A percentile compares a stretch with the other conserved stretches of the same genome.
Evolutionary conservation across 2,329 filamentous ascomycete genomes (phyloP).

Genomic region (Spiromastix sp.): DNA sequence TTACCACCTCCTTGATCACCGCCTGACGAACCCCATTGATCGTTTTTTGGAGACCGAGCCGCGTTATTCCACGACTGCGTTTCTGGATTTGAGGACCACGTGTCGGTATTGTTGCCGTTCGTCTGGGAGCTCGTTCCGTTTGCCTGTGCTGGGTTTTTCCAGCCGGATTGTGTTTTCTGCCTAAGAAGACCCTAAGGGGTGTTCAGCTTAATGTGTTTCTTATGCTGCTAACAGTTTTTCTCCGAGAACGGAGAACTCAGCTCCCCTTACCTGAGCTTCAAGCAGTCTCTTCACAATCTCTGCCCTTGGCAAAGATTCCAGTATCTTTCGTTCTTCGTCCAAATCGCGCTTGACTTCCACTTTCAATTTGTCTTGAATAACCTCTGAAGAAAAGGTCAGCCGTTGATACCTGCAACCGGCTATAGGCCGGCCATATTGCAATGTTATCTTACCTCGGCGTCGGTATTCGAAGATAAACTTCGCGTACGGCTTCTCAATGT

Average conservation of each 20-base stretch:
- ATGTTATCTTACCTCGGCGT: conserved; percentile 8
- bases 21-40: no score
- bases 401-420: neutral
- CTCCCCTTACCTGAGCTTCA: conserved; percentile 12
- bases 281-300: conserved; percentile 15
- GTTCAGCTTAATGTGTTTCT: no score
- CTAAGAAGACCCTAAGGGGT: no score
- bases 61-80: no score
- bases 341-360: conserved; percentile 10
- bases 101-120: neutral
- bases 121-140: neutral
- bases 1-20: no score
- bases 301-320: conserved; percentile 11
- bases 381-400: conserved; percentile 7
- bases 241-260: no score
- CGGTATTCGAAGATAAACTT: conserved; percentile 25
- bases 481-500: conserved; percentile 21
- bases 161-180: no score
- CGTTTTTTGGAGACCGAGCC: no score
- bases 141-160: neutral
- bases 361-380: conserved; percentile 11
- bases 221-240: no score
- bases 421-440: no score
- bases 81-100: no score
- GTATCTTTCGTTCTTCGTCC: conserved; percentile 12